Evolutionary conservation across 257 asterid species (phyloP).

Genomic region (Salvia hispanica): DNA sequence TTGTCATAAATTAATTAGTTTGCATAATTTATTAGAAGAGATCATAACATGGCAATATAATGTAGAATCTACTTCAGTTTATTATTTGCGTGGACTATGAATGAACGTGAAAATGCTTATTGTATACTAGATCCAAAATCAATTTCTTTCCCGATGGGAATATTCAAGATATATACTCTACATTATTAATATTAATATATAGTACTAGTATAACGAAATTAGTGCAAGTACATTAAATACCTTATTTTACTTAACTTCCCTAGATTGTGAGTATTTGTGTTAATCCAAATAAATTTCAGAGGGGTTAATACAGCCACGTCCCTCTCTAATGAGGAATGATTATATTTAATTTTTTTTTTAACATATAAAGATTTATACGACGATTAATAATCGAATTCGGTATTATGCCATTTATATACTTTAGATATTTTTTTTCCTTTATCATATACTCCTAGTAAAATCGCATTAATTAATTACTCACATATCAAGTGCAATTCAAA

Average conservation of each 20-base stretch:
- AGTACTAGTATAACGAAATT: background rate
- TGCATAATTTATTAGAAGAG: background rate
- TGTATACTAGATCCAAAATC: too few species aligned
- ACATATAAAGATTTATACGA: background rate
- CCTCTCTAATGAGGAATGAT: background rate
- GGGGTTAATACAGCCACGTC: background rate
- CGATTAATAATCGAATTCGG: background rate
- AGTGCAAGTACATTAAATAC: background rate
- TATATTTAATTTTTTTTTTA: background rate
- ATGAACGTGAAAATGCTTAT: too few species aligned
- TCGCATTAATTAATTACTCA: too few species aligned
- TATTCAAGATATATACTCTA: background rate
- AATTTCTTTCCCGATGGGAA: background rate
- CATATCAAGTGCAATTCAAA: background rate
- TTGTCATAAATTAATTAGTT: background rate
- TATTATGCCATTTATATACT: too few species aligned
- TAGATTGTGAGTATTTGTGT: background rate
- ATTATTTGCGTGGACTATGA: too few species aligned
- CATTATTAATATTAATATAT: background rate
- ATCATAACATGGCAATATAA: background rate
- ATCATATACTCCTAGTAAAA: too few species aligned
- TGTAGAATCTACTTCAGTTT: too few species aligned
- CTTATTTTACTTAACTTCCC: background rate
- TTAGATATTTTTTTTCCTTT: too few species aligned
- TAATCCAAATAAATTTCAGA: background rate